Evolutionary conservation across 2,329 filamentous ascomycete species (phyloP).

Genomic region (Xylariaceae sp.): DNA sequence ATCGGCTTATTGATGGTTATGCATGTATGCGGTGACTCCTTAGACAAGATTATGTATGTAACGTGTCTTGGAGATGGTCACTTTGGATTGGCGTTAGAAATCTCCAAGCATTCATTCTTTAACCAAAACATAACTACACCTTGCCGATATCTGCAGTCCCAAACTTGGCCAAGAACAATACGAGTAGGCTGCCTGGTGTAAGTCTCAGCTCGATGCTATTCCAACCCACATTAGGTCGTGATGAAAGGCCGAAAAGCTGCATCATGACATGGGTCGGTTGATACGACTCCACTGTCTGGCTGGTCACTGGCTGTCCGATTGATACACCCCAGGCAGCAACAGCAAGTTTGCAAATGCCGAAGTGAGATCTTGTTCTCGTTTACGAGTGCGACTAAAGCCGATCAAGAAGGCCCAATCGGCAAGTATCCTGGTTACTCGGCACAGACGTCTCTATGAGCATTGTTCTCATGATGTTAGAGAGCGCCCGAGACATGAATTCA

Average conservation of each 20-base stretch:
- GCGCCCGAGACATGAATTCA: not conserved
- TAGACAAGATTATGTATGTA: no score
- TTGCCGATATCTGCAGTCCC: no score
- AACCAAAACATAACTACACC: no score
- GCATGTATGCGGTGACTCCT: not conserved
- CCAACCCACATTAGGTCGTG: not conserved
- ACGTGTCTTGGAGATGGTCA: no score
- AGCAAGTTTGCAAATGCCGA: not conserved
- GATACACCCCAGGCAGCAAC: not conserved
- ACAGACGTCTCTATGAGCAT: not conserved
- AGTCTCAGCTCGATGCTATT: not conserved
- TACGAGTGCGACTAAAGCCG: not conserved
- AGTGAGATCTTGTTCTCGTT: not conserved
- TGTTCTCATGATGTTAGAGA: not conserved
- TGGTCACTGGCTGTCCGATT: no score
- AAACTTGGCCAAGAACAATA: no score
- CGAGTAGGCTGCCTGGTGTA: no score
- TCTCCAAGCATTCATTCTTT: no score
- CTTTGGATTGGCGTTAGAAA: no score
- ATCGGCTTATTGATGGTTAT: not conserved
- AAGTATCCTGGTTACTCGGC: not conserved
- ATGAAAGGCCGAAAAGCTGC: not conserved
- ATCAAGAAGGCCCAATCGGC: not conserved
- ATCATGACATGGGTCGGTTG: not conserved
- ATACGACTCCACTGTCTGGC: not conserved